Evolutionary conservation across 169 alveolate species (phyloP), one percentile per base, ranked within the genome.

Genomic region (Eimeria sp.): DNA sequence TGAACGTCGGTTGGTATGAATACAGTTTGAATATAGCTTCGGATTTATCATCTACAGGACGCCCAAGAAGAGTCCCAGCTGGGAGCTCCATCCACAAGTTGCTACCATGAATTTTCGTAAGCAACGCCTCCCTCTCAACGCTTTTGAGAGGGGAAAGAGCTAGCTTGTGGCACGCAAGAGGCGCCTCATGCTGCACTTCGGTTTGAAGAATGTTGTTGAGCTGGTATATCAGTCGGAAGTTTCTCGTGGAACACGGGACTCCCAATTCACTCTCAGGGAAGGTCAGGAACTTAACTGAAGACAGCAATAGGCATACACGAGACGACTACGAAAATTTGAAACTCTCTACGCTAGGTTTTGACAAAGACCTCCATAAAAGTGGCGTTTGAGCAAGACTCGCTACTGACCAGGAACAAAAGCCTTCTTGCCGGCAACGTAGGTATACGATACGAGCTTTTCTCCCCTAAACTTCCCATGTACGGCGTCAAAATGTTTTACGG

Each of bases 51-150:
- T 40, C 82, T 30, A 13, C 51, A 63, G 94, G 47, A 20, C 4
- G 83, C 40, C 84, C 80, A 30, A 87, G 82, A 25, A 87, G 34
- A 34, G 94, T 40, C 20, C 84, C 94, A 27, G 47, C 94, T 34
- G 94, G 94, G 54, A 87, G 11, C 45, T 87, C 94, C 94, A 87
- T 87, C 94, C 94, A 87, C 47, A 22, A 11, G 83, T 18, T 65
- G 67, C 83, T 87, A 54, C 94, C 94, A 13, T 49, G 80, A 30
- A 87, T 72, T 75, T 87, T 72, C 83, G 47, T 61, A 40, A 87
- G 40, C 70, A 87, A 83, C n/a, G 82, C 94, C 14, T 87, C 94
- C 75, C 94, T 61, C 65, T 63, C 83, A 40, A 22, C 51, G 43
- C 40, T n/a, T 43, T 54, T 18, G 43, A 87, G 83, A 63, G 83